Percentiles rank a stretch among this genome's conserved stretches.
These are phyloP conservation scores for Aspergillus sclerotialis DNA, from an alignment of 2,329 filamentous ascomycete genomes.

Conservation along the genomic window DNA sequence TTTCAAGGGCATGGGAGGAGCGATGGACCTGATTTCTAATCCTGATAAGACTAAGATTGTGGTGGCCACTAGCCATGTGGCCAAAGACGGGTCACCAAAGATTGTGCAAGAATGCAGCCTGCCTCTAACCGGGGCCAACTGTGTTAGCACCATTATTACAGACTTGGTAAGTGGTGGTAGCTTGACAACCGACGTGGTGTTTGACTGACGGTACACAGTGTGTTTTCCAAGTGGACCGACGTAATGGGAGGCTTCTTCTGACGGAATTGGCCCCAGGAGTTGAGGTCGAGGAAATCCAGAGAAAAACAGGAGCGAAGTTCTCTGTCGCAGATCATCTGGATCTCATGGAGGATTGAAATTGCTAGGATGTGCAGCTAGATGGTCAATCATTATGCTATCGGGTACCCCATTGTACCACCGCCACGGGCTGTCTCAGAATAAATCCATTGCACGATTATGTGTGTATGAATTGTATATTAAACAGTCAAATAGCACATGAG, in stretches of 20 bases:
- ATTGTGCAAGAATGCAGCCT: constrained; percentile 58
- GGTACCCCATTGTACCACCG: too few relatives aligned
- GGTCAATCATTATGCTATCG: constrained; percentile 1
- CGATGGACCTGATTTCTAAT: constrained; percentile 67
- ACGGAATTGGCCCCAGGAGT: constrained; percentile 66
- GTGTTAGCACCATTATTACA: constrained; percentile 67
- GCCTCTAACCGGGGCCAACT: constrained; percentile 58
- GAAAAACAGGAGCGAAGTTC: constrained; percentile 66
- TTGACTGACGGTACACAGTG: constrained; percentile 45
- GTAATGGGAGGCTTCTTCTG: constrained; percentile 40
- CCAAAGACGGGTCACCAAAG: constrained; percentile 62
- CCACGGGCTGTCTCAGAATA: too few relatives aligned
- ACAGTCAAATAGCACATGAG: too few relatives aligned
- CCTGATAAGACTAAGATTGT: constrained; percentile 66
- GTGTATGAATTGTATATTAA: too few relatives aligned
- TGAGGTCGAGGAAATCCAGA: constrained; percentile 59
- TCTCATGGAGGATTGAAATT: constrained; percentile 34
- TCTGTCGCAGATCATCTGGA: constrained; percentile 53
- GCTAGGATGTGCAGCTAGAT: neutral
- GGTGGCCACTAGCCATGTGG: constrained; percentile 62
- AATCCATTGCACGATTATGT: too few relatives aligned
- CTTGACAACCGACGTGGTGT: neutral
- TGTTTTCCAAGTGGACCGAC: constrained; percentile 67
- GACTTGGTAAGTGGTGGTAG: constrained; percentile 53
- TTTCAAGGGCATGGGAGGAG: constrained; percentile 78